Percentiles rank a stretch among this genome's conserved stretches.
phyloP scores from a whole-genome alignment of 2,329 filamentous ascomycete species.

The Fusarium secorum region DNA sequence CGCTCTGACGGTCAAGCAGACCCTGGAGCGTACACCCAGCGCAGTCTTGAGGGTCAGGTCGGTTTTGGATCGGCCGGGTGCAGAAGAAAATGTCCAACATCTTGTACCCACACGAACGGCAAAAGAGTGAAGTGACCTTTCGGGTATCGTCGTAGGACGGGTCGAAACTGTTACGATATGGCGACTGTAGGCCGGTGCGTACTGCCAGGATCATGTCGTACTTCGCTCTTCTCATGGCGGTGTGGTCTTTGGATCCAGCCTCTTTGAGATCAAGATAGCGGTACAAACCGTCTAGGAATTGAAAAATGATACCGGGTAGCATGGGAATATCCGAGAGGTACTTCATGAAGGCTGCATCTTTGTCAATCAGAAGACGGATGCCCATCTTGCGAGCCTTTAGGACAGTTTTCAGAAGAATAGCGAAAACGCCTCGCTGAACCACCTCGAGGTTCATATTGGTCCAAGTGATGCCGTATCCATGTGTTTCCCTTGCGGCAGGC shows the following conservation, averaged over 20 bases:
- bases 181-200: conserved; percentile 36
- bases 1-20: conserved; percentile 42
- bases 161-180: not conserved
- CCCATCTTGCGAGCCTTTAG: conserved; percentile 46
- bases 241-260: not conserved
- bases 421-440: conserved; percentile 46
- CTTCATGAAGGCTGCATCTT: conserved; percentile 42
- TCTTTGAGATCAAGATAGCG: conserved; percentile 40
- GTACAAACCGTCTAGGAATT: conserved; percentile 47
- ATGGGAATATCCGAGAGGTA: conserved; percentile 45
- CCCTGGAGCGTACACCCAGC: conserved; percentile 43
- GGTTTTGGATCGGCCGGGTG: not conserved
- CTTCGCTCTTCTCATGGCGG: conserved; percentile 27
- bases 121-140: conserved; percentile 33
- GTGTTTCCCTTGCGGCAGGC: not conserved
- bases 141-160: not conserved
- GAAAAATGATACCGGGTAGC: conserved; percentile 39
- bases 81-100: conserved; percentile 45
- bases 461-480: conserved; percentile 46
- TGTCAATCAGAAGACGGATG: conserved; percentile 43
- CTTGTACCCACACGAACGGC: conserved; percentile 48
- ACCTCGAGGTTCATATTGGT: conserved; percentile 32
- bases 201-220: conserved; percentile 49
- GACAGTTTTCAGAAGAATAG: conserved; percentile 46
- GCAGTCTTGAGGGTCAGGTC: conserved; percentile 34